These are phyloP conservation scores for Leptographium lundbergii DNA, from an alignment of 2,329 filamentous ascomycete genomes.

Conservation along the genomic window DNA sequence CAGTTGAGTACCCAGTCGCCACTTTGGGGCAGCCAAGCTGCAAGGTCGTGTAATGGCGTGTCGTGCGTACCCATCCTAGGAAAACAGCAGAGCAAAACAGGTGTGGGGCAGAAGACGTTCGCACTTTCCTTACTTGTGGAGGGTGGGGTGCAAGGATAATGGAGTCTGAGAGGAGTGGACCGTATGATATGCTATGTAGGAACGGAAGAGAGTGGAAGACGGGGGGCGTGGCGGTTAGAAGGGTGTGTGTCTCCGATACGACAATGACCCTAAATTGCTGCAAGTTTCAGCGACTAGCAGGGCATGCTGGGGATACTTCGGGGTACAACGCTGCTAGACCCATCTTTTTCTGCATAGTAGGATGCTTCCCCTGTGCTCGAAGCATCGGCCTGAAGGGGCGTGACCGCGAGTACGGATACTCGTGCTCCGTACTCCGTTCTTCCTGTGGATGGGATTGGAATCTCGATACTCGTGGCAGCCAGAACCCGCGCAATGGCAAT, in stretches of 20 bases:
- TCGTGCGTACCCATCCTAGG: conserved; percentile 6
- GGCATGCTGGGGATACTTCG: conserved; percentile 7
- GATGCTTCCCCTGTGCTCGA: not conserved
- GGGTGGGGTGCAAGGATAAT: not conserved
- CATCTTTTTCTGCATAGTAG: not conserved
- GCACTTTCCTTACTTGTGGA: not conserved
- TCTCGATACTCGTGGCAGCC: not conserved
- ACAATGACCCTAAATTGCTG: conserved; percentile 10
- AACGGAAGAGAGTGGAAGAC: not conserved
- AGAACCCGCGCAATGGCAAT: not conserved
- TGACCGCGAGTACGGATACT: not conserved
- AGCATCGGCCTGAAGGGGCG: not conserved
- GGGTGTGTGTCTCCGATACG: conserved; percentile 11
- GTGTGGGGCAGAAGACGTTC: conserved; percentile 2
- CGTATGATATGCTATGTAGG: not conserved
- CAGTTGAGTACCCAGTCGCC: conserved; percentile 6
- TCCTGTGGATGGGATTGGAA: no score
- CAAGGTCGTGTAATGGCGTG: conserved; percentile 8
- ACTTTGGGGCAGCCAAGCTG: conserved; percentile 1
- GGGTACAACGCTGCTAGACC: not conserved
- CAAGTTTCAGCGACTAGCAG: conserved; percentile 9
- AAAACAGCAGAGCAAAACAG: conserved; percentile 1
- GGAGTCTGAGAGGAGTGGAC: not conserved
- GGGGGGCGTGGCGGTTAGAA: not conserved
- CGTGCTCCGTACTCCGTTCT: no score